Evolutionary conservation across 2,329 filamentous ascomycete species (phyloP).

Genomic region (Neofusicoccum ribis): DNA sequence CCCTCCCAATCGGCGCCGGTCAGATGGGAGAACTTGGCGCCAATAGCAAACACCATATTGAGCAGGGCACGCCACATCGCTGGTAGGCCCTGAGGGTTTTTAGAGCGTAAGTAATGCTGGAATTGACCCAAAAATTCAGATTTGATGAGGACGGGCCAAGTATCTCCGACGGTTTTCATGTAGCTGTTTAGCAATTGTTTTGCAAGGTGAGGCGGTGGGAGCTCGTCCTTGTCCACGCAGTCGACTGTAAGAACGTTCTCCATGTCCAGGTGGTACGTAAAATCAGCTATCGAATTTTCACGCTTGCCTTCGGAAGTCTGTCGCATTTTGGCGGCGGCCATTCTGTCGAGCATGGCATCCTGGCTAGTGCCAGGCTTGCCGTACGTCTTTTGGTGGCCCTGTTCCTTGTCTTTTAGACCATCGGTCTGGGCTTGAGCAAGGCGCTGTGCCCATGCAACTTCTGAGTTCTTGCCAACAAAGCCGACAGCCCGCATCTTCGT

Average conservation of each 20-base stretch:
- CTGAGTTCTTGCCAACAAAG: slow-evolving; percentile 28
- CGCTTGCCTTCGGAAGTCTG: neutral
- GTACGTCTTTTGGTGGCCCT: neutral
- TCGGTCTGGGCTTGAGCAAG: slow-evolving; percentile 26
- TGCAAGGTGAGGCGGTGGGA: slow-evolving; percentile 34
- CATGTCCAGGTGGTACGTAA: slow-evolving; percentile 29
- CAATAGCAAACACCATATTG: slow-evolving; percentile 45
- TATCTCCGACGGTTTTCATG: slow-evolving; percentile 38
- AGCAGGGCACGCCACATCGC: slow-evolving; percentile 39
- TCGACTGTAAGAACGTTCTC: slow-evolving; percentile 30
- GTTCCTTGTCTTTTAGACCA: neutral
- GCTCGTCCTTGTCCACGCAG: slow-evolving; percentile 33
- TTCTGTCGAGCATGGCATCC: neutral
- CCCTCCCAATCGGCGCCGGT: slow-evolving; percentile 23
- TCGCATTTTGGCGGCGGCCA: neutral
- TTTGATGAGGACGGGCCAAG: slow-evolving; percentile 41
- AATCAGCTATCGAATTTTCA: neutral
- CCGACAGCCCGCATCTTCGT: slow-evolving; percentile 30
- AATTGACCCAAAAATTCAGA: slow-evolving; percentile 35
- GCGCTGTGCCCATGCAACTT: slow-evolving; percentile 31
- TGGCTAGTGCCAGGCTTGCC: neutral
- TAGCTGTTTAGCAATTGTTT: slow-evolving; percentile 38
- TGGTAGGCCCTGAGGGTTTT: slow-evolving; percentile 21
- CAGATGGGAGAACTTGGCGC: slow-evolving; percentile 36
- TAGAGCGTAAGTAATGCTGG: slow-evolving; percentile 29